Percentiles rank a stretch among this genome's conserved stretches.
phyloP scores from a whole-genome alignment of 202 grass and related monocot genomes.

The Miscanthus sacchariflorus region DNA sequence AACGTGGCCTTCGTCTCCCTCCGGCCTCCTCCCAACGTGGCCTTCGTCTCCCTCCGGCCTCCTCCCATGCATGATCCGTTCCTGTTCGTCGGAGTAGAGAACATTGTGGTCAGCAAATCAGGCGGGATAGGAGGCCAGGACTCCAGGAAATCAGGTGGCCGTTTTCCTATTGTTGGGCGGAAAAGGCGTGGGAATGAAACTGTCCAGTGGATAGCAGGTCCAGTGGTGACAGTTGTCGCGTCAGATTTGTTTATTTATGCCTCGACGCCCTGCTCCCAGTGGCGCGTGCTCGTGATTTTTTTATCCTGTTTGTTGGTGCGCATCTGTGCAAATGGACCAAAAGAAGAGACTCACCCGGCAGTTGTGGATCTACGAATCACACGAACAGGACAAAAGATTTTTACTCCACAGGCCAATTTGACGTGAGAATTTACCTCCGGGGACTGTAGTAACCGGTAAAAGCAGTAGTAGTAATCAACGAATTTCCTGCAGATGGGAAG shows the following conservation, averaged over 20 bases:
- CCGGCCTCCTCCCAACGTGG: too few species aligned
- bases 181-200: neutral
- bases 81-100: neutral
- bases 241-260: neutral
- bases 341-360: neutral
- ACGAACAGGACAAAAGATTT: neutral
- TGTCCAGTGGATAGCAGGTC: neutral
- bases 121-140: too few species aligned
- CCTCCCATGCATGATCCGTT: neutral
- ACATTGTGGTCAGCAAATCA: neutral
- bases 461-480: neutral
- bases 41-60: neutral
- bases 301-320: too few species aligned
- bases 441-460: neutral
- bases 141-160: neutral
- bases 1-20: neutral
- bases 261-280: neutral
- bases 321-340: neutral
- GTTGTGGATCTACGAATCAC: neutral
- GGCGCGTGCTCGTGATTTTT: too few species aligned
- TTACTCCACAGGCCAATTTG: neutral
- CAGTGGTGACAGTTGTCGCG: conserved; percentile 13
- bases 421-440: neutral
- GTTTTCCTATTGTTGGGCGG: neutral
- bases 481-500: conserved; percentile 69